These are phyloP conservation scores for Cryptococcus jaspeensis DNA, from an alignment of 1,284 basidiomycete genomes.

Conservation along the genomic window DNA sequence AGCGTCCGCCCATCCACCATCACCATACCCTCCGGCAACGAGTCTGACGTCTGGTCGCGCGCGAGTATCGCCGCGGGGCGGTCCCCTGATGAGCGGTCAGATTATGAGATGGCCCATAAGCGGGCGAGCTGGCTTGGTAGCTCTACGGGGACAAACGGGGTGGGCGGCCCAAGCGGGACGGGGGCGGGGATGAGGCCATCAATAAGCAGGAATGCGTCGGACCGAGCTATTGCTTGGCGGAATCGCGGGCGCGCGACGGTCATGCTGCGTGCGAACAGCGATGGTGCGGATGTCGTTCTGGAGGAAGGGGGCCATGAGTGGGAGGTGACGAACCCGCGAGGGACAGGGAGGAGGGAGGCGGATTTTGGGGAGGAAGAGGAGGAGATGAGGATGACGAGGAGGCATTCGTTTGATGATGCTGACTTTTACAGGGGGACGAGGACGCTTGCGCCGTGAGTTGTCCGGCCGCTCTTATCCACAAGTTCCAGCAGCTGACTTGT, in stretches of 20 bases:
- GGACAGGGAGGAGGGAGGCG: conserved; percentile 28
- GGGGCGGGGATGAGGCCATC: background rate
- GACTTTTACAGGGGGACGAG: conserved; percentile 11
- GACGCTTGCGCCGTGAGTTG: conserved; percentile 14
- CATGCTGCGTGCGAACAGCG: conserved; percentile 37
- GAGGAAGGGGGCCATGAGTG: conserved; percentile 39
- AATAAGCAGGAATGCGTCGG: conserved; percentile 7
- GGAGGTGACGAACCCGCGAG: conserved; percentile 38
- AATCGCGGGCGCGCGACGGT: conserved; percentile 20
- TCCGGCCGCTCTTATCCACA: background rate
- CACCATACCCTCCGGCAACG: conserved; percentile 19
- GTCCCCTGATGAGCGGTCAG: conserved; percentile 15
- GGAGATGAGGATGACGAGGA: conserved; percentile 12
- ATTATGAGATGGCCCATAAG: conserved; percentile 1
- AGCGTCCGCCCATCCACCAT: conserved; percentile 30
- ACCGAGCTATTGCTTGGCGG: conserved; percentile 29
- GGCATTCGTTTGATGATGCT: conserved; percentile 22
- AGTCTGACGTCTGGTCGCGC: conserved; percentile 17
- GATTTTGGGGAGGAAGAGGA: conserved; percentile 1
- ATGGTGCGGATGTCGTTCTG: conserved; percentile 40
- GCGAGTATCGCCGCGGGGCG: background rate
- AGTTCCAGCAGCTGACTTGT: background rate
- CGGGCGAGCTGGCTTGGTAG: no score
- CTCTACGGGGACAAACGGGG: background rate
- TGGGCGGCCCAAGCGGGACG: background rate